phyloP scores from a whole-genome alignment of 805 yeast genomes.

The Saturnispora bothae region DNA sequence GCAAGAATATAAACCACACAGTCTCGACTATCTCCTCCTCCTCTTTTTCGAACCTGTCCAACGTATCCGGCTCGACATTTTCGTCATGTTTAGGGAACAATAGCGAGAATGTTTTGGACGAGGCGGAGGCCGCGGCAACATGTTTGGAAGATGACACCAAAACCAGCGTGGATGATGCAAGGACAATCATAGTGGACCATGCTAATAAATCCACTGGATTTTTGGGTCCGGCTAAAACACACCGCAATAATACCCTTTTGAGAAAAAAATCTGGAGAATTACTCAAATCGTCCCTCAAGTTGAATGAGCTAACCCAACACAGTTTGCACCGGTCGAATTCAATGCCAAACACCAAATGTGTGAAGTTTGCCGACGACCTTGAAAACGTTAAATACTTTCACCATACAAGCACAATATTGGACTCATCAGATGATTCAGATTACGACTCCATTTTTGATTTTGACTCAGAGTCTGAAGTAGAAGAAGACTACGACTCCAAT shows the following conservation, averaged over 20 bases:
- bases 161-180: not conserved
- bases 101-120: too few relatives aligned
- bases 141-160: not conserved
- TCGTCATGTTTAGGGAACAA: too few relatives aligned
- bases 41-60: too few relatives aligned
- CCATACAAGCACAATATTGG: slow-evolving; percentile 22
- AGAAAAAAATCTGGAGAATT: slow-evolving; percentile 45
- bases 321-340: slow-evolving; percentile 30
- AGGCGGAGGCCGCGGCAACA: too few relatives aligned
- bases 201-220: not conserved
- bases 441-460: slow-evolving; percentile 15
- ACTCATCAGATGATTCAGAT: slow-evolving; percentile 4
- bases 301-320: slow-evolving; percentile 21
- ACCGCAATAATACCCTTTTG: not conserved
- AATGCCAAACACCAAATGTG: slow-evolving; percentile 47
- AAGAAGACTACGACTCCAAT: slow-evolving; percentile 1
- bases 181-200: not conserved
- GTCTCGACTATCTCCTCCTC: too few relatives aligned
- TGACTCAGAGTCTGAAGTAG: slow-evolving; percentile 16
- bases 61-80: too few relatives aligned
- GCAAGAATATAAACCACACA: too few relatives aligned
- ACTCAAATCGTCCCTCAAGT: slow-evolving; percentile 38
- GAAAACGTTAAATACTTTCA: slow-evolving; percentile 57
- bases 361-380: slow-evolving; percentile 51
- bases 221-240: not conserved